phyloP scores from a whole-genome alignment of 2,329 filamentous ascomycete genomes.

The Neophaeococcomyces mojaviensis region DNA sequence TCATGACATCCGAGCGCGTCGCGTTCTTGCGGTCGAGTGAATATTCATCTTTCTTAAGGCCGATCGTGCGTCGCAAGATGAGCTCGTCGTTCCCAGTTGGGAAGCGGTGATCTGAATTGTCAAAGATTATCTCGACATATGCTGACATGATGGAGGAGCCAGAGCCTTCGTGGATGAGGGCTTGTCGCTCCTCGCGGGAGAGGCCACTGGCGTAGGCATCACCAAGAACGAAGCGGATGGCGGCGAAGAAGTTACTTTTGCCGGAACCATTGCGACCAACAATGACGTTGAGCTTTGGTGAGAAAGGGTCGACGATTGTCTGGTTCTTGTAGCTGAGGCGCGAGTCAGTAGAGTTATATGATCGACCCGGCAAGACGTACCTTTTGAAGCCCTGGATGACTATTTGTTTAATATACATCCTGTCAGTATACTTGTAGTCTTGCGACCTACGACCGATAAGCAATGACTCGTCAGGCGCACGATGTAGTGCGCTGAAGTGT shows the following conservation, averaged over 20 bases:
- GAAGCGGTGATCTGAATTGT: slow-evolving; percentile 94
- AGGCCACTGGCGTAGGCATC: slow-evolving; percentile 88
- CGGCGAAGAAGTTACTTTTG: slow-evolving; percentile 99
- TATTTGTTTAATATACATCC: slow-evolving; percentile 99
- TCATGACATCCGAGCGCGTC: slow-evolving; percentile 89
- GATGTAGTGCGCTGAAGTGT: no score
- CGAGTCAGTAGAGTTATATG: slow-evolving; percentile 12
- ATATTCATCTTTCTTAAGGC: slow-evolving; percentile 97
- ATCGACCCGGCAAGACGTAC: slow-evolving; percentile 40
- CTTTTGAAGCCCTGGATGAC: slow-evolving; percentile 99
- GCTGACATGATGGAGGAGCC: slow-evolving; percentile 97
- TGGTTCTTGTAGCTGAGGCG: slow-evolving; percentile 89
- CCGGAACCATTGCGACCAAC: slow-evolving; percentile 98
- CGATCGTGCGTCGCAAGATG: slow-evolving; percentile 85
- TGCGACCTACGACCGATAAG: no score
- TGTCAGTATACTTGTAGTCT: slow-evolving; percentile 24
- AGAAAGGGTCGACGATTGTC: slow-evolving; percentile 97
- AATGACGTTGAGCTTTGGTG: slow-evolving; percentile 93
- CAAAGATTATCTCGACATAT: slow-evolving; percentile 99
- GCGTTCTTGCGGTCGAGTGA: slow-evolving; percentile 95
- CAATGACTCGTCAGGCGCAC: no score
- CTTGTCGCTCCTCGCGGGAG: slow-evolving; percentile 90
- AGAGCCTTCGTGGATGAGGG: slow-evolving; percentile 93
- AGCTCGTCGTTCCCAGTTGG: slow-evolving; percentile 88
- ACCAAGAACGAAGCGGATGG: slow-evolving; percentile 94